Base-by-base conservation (phyloP, 345 rosid genomes). In the Populus davidiana region DNA sequence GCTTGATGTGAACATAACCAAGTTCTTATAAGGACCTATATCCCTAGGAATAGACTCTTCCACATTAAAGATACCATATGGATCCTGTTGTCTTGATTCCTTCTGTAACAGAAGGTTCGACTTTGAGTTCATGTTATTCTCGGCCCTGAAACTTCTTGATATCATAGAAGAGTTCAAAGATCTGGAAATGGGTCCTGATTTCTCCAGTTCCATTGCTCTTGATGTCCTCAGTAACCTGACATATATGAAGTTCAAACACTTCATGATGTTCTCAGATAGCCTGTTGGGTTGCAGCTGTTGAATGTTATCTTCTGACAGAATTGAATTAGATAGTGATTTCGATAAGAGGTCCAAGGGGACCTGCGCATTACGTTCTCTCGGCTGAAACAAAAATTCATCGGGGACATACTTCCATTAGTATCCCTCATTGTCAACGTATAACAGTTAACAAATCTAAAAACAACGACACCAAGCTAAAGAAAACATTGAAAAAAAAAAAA, bases 71-170 rank as follows among this genome's bases (percentile, higher is more conserved):
- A 95, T 86, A 1, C 94, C 93, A 66, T 91, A 92, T 0, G 99
- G 99, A 75, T 95, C 96, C 69, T 90, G 97, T 73, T 95, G 99
- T 79, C 97, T 90, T 5, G 92, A 90, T 81, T 90, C 97, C 73
- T 83, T 91, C 54, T 67, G 89, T 18, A 83, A 75, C 43, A 41
- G 63, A 54, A 80, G 44, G 80, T 82, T 90, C 59, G 92, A 82
- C 81, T 91, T 90, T 10, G 91, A 82, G 83, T 79, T 90, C 43
- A 82, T 70, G 50, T 79, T 80, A 54, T 81, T 44, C 33, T 95
- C 98, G 3, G 84, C 89, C 78, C 94, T 89, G 80, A 93, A 91
- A 86, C 92, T 91, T 85, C 93, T 92, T 63, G 96, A 86, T 81
- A 83, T 81, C 56, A 81, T 62, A 76, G 94, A 84, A 65, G 88